phyloP scores from a whole-genome alignment of 495 filamentous ascomycete species.

The Immersiella caudata region DNA sequence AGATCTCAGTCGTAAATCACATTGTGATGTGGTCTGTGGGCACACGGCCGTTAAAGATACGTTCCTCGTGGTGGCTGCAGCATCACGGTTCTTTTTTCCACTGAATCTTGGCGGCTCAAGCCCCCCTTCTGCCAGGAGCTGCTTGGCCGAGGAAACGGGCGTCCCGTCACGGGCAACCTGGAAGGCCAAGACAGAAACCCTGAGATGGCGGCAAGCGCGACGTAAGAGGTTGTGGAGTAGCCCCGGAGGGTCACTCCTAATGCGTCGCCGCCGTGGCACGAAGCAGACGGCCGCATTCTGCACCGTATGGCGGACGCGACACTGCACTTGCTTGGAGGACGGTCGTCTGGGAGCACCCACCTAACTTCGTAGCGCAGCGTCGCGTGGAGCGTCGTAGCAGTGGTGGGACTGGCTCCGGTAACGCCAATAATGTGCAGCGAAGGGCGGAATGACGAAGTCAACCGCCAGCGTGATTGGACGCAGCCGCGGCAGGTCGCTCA shows the following conservation, averaged over 20 bases:
- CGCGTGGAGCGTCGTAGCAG: conserved; percentile 12
- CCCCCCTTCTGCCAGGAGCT: background rate
- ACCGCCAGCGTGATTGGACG: conserved; percentile 10
- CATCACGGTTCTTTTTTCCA: background rate
- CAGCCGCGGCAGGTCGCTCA: conserved; percentile 10
- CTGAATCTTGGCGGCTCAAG: conserved; percentile 1
- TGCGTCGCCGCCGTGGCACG: background rate
- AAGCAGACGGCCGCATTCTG: background rate
- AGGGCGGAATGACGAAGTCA: conserved; percentile 16
- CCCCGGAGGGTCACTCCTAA: background rate
- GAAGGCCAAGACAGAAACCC: background rate
- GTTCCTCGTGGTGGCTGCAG: background rate
- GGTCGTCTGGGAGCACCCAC: background rate
- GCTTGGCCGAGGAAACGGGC: conserved; percentile 1
- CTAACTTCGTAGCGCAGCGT: conserved; percentile 3
- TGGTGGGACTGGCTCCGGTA: conserved; percentile 8
- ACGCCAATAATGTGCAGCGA: conserved; percentile 7
- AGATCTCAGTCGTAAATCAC: conserved; percentile 4
- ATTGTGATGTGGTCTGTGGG: background rate
- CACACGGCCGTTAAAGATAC: background rate
- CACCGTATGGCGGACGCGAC: background rate
- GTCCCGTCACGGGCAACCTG: conserved; percentile 12
- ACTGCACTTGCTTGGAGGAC: conserved; percentile 3
- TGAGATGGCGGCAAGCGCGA: conserved; percentile 16
- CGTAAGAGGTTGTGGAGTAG: conserved; percentile 3